A percentile compares a stretch with the other conserved stretches of the same genome.
phyloP scores from a whole-genome alignment of 2,329 filamentous ascomycete species.

The Colletotrichum higginsianum region DNA sequence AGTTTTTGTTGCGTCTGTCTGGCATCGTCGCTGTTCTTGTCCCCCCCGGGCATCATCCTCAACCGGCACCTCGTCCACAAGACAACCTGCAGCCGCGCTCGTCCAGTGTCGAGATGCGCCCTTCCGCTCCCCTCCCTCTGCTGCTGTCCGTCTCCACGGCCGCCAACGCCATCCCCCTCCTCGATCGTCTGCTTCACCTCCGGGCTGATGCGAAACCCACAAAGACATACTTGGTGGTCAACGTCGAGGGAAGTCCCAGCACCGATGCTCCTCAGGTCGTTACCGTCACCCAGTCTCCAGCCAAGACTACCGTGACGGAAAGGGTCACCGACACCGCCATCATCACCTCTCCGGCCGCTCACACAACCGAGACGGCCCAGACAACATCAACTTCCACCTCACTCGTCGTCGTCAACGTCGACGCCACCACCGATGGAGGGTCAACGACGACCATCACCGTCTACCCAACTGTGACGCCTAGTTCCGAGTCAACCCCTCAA shows the following conservation, averaged over 20 bases:
- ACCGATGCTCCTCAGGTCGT: constrained; percentile 44
- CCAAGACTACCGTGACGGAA: constrained; percentile 48
- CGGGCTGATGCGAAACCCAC: constrained; percentile 29
- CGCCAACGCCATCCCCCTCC: constrained; percentile 49
- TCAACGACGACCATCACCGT: constrained; percentile 39
- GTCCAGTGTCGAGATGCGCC: constrained; percentile 49
- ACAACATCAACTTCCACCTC: constrained; percentile 44
- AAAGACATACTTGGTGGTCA: constrained; percentile 54
- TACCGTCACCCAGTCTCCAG: constrained; percentile 49
- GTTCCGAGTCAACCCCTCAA: constrained; percentile 9
- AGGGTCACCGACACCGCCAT: constrained; percentile 49
- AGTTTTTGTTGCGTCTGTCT: not conserved
- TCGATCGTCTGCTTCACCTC: constrained; percentile 37
- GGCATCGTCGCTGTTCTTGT: no score
- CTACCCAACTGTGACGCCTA: constrained; percentile 19
- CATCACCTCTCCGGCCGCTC: constrained; percentile 43
- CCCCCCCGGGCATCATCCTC: not conserved
- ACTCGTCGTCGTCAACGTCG: constrained; percentile 50
- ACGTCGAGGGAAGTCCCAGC: constrained; percentile 45
- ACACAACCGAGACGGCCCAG: constrained; percentile 19
- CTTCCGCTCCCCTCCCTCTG: constrained; percentile 45
- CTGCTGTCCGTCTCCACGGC: constrained; percentile 47
- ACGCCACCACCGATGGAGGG: constrained; percentile 35
- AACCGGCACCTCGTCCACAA: not conserved
- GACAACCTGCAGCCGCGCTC: constrained; percentile 1